Percentiles rank a stretch among this genome's conserved stretches.
Evolutionary conservation across 305 asterid species (phyloP).

Genomic region (Petunia hybrid): DNA sequence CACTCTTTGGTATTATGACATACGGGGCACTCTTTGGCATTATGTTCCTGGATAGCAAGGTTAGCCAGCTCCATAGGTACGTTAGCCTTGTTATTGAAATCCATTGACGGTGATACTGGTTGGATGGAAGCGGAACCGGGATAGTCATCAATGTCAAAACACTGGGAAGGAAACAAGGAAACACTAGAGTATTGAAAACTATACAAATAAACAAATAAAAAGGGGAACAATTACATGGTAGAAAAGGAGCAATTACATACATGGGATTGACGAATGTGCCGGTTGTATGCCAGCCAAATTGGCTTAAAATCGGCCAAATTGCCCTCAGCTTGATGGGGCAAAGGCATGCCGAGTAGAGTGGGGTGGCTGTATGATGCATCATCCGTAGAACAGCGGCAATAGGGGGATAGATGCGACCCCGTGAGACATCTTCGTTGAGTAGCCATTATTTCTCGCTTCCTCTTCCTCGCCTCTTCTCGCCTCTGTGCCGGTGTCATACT

Average conservation of each 20-base stretch:
- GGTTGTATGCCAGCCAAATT: no score
- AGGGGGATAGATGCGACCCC: neutral
- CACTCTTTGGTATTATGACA: no score
- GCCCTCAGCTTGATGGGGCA: no score
- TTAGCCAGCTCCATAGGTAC: neutral
- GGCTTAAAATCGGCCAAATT: no score
- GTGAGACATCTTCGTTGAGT: neutral
- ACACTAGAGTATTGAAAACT: neutral
- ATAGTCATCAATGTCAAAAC: neutral
- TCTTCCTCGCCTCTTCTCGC: neutral
- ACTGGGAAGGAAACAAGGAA: neutral
- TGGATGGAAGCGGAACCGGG: neutral
- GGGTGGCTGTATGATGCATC: no score
- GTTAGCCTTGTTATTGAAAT: neutral
- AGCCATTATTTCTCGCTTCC: neutral
- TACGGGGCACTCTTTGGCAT: neutral
- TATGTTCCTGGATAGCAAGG: neutral
- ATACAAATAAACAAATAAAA: no score
- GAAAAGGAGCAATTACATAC: no score
- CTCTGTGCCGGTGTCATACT: no score
- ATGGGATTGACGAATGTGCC: no score
- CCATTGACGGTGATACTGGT: no score
- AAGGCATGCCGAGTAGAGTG: no score
- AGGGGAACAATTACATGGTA: no score
- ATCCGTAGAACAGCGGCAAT: neutral